These are phyloP conservation scores for Tylopilus sp. DNA, from an alignment of 768 basidiomycete species.

Conservation along the genomic window DNA sequence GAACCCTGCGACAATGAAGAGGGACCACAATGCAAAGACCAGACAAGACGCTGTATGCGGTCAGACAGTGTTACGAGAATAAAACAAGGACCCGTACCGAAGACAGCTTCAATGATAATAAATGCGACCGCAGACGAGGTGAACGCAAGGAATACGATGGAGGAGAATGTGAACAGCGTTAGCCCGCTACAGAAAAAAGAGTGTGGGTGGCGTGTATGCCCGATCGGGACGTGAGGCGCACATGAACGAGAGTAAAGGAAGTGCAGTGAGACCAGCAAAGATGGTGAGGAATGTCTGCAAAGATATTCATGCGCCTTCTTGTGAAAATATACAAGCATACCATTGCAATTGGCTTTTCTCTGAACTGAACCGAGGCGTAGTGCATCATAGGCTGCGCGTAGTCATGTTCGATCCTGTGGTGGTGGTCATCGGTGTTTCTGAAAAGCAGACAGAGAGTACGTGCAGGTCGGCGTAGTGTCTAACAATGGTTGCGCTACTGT, in stretches of 20 bases:
- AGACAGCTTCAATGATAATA: constrained; percentile 26
- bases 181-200: constrained; percentile 22
- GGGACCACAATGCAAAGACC: constrained; percentile 30
- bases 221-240: constrained; percentile 22
- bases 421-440: background rate
- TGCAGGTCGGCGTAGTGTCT: constrained; percentile 30
- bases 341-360: constrained; percentile 25
- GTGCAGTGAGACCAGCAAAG: constrained; percentile 36
- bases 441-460: constrained; percentile 4
- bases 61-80: background rate
- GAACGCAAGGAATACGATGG: constrained; percentile 37
- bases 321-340: constrained; percentile 7
- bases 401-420: constrained; percentile 39
- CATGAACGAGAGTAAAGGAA: constrained; percentile 37
- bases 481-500: constrained; percentile 24
- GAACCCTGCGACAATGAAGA: constrained; percentile 33
- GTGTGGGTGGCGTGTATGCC: constrained; percentile 6
- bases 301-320: constrained; percentile 5
- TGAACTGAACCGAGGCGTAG: constrained; percentile 16
- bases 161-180: constrained; percentile 35
- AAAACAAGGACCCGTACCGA: constrained; percentile 20
- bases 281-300: constrained; percentile 40
- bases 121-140: constrained; percentile 31
- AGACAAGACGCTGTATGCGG: constrained; percentile 32
- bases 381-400: constrained; percentile 42